Evolutionary conservation across 306 rosid genomes (phyloP).

Genomic region (Parietaria judaica): DNA sequence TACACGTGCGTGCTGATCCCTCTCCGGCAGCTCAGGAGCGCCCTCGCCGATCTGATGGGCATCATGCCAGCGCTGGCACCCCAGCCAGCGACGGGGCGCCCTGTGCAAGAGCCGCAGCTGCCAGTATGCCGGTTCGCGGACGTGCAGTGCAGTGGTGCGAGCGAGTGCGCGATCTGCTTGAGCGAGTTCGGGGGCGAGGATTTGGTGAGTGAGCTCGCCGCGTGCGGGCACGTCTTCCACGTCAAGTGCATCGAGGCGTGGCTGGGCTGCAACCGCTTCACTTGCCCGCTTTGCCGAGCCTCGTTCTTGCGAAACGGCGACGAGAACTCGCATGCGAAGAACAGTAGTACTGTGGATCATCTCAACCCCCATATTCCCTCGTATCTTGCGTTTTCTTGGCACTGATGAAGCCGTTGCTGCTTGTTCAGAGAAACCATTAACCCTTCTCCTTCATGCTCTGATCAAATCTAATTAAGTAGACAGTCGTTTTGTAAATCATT

Average conservation of each 20-base stretch:
- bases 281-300: constrained; percentile 84
- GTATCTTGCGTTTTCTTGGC: constrained; percentile 18
- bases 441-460: too few relatives aligned
- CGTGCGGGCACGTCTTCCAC: constrained; percentile 63
- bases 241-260: constrained; percentile 62
- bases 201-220: constrained; percentile 41
- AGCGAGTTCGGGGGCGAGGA: constrained; percentile 56
- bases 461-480: too few relatives aligned
- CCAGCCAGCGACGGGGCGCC: not conserved
- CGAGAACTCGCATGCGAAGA: constrained; percentile 15
- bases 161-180: constrained; percentile 73
- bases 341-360: not conserved
- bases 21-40: constrained; percentile 30
- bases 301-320: constrained; percentile 18
- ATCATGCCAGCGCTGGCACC: not conserved
- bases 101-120: constrained; percentile 11
- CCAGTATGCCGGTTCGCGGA: constrained; percentile 40
- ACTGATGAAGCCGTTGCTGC: not conserved
- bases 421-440: too few relatives aligned
- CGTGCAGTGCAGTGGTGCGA: not conserved
- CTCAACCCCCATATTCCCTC: constrained; percentile 10
- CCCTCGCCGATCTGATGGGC: constrained; percentile 19
- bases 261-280: constrained; percentile 41
- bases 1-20: constrained; percentile 67
- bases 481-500: too few relatives aligned